phyloP scores from a whole-genome alignment of 305 asterid genomes.

The Solanum hybrid region DNA sequence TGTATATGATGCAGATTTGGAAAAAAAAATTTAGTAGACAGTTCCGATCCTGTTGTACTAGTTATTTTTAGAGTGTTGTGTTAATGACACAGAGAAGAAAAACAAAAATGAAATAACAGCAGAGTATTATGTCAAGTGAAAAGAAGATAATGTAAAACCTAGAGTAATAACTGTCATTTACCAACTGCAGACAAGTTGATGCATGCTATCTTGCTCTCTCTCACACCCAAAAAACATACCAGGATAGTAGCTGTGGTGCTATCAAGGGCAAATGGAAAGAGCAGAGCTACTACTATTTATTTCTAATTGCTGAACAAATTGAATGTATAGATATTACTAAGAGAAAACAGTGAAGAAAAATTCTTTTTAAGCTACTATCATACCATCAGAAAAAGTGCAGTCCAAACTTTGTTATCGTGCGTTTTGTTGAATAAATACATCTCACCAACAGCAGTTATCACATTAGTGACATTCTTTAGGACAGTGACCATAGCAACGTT shows the following conservation, averaged over 20 bases:
- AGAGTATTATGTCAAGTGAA: not conserved
- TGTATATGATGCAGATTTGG: not conserved
- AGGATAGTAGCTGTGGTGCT: not conserved
- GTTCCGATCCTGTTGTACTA: not conserved
- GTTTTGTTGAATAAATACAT: constrained; percentile 82
- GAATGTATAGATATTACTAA: not conserved
- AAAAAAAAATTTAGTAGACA: not conserved
- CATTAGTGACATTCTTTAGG: constrained; percentile 88
- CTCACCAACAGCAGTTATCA: constrained; percentile 90
- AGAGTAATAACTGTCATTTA: not conserved
- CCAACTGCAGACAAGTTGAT: not conserved
- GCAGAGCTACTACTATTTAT: not conserved
- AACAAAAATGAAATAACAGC: not conserved
- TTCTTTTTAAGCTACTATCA: constrained; percentile 10
- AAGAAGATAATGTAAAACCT: not conserved
- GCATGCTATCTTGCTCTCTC: not conserved
- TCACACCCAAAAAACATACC: not conserved
- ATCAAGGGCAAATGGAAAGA: not conserved
- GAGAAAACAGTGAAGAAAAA: not conserved
- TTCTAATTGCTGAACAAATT: not conserved
- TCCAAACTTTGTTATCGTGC: constrained; percentile 87
- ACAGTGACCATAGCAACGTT: constrained; percentile 94
- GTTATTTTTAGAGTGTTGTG: not conserved
- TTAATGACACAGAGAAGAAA: not conserved
- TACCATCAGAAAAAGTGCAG: constrained; percentile 91